A percentile compares a stretch with the other conserved stretches of the same genome.
Evolutionary conservation across 2,329 filamentous ascomycete genomes (phyloP).

Genomic region (Fusarium luffae): DNA sequence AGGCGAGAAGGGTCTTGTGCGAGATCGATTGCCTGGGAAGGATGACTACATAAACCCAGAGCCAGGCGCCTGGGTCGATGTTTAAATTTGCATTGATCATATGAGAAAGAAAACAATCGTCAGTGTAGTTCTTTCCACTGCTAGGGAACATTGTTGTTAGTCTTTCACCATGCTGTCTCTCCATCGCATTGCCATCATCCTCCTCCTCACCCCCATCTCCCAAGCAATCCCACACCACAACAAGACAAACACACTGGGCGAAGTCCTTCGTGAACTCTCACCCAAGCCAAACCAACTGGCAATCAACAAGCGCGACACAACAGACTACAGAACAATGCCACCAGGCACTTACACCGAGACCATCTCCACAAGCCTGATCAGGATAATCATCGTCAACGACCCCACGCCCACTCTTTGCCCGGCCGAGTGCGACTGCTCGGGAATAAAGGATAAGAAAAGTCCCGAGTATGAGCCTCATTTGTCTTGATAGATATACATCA

Average conservation of each 20-base stretch:
- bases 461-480: conserved; percentile 30
- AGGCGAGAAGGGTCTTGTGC: neutral
- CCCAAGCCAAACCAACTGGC: neutral
- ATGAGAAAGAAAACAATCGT: neutral
- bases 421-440: conserved; percentile 43
- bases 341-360: conserved; percentile 43
- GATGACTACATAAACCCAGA: conserved; percentile 33
- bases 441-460: conserved; percentile 44
- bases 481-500: neutral
- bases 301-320: neutral
- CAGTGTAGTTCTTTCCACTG: rapidly evolving
- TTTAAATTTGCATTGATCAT: neutral
- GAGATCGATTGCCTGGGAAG: neutral
- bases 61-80: conserved; percentile 9
- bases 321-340: conserved; percentile 43
- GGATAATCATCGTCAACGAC: conserved; percentile 36
- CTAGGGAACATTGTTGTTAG: neutral
- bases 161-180: neutral
- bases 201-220: neutral
- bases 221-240: conserved; percentile 4
- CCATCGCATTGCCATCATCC: neutral
- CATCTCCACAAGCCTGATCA: conserved; percentile 19
- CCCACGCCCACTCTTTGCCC: conserved; percentile 32
- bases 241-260: neutral
- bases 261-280: neutral